These are phyloP conservation scores for Pleurotus giganteus DNA, from an alignment of 768 basidiomycete species.

Conservation along the genomic window DNA sequence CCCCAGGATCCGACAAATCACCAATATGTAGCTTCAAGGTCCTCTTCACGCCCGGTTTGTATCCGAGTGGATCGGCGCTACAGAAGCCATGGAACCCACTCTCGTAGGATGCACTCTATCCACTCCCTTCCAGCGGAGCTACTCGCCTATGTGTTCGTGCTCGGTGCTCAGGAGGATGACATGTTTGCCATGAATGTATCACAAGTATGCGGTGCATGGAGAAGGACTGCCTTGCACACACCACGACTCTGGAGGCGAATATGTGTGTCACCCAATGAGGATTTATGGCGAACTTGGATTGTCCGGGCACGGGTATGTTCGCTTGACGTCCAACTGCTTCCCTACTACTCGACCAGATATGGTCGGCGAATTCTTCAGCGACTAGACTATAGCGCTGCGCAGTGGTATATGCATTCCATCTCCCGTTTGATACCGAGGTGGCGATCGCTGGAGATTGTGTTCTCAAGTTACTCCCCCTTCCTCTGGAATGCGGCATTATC, in stretches of 20 bases:
- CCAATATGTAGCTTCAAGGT: neutral
- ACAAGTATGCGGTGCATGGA: constrained; percentile 68
- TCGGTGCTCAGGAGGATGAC: constrained; percentile 54
- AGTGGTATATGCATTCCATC: constrained; percentile 62
- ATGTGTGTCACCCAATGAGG: constrained; percentile 41
- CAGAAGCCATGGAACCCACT: neutral
- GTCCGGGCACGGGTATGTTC: constrained; percentile 57
- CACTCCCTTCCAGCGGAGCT: constrained; percentile 61
- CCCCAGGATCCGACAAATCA: neutral
- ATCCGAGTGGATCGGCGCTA: constrained; percentile 10
- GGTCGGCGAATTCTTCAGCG: constrained; percentile 23
- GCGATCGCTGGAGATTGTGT: constrained; percentile 61
- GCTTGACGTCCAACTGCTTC: constrained; percentile 55
- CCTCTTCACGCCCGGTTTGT: neutral
- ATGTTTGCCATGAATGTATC: constrained; percentile 63
- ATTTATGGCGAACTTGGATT: constrained; percentile 66
- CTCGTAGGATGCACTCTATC: constrained; percentile 45
- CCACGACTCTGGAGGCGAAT: constrained; percentile 67
- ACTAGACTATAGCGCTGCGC: constrained; percentile 45
- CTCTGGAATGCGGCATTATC: constrained; percentile 70
- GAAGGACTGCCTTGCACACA: constrained; percentile 56
- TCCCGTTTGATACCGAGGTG: constrained; percentile 49
- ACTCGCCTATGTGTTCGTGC: constrained; percentile 59
- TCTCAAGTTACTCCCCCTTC: constrained; percentile 55
- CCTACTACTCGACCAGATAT: constrained; percentile 26